Percentiles rank a stretch among this genome's conserved stretches.
Conservation (phyloP, 371 early-diverging fungal genomes). For the Mucor plumbeus region DNA sequence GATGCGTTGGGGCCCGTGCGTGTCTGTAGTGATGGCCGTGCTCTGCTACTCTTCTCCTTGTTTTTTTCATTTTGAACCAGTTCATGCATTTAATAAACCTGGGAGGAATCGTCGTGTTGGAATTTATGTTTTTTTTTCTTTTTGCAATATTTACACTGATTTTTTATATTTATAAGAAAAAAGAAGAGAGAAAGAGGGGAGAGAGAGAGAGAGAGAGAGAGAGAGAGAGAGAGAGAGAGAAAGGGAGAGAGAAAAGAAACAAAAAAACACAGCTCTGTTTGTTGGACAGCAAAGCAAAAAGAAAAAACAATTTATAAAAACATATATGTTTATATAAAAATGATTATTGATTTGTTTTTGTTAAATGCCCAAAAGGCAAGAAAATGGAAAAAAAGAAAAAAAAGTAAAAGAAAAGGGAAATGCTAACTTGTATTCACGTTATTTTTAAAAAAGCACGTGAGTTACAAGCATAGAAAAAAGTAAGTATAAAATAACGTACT, state of each 20-base stretch:
- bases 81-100: conserved; percentile 33
- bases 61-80: conserved; percentile 39
- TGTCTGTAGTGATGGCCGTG: conserved; percentile 31
- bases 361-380: conserved; percentile 11
- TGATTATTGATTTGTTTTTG: not conserved
- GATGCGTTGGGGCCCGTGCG: conserved; percentile 46
- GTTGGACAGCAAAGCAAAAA: conserved; percentile 7
- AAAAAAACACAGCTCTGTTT: not conserved
- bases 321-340: conserved; percentile 1
- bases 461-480: not conserved
- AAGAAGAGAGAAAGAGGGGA: not conserved
- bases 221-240: not conserved
- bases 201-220: not conserved
- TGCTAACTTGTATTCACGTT: conserved; percentile 2
- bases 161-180: not conserved
- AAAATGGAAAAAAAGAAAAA: conserved; percentile 1
- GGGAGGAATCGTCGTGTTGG: conserved; percentile 8
- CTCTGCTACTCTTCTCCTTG: conserved; percentile 26
- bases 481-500: not conserved
- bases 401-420: not conserved
- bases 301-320: not conserved
- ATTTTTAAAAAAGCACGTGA: conserved; percentile 7
- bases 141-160: conserved; percentile 1
- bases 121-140: not conserved
- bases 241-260: not conserved